Conservation (phyloP, 495 filamentous ascomycete species). For the Penicillium macrosclerotiorum region DNA sequence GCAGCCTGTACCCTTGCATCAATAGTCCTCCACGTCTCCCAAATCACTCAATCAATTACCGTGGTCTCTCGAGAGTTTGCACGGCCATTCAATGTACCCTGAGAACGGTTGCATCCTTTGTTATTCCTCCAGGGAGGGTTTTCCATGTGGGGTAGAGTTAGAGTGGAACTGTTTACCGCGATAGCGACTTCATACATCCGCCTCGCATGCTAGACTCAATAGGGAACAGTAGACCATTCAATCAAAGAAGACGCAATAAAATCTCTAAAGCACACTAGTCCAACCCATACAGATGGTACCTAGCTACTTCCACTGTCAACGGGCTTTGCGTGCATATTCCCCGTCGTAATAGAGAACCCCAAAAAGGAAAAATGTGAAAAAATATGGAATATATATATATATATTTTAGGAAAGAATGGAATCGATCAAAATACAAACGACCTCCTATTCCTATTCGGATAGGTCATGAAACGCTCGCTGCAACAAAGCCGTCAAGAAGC, state of each 20-base stretch:
- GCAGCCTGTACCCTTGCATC: constrained; percentile 41
- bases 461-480: constrained; percentile 21
- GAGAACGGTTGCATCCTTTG: constrained; percentile 1
- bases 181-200: too few relatives aligned
- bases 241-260: too few relatives aligned
- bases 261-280: too few relatives aligned
- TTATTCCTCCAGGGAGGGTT: not conserved
- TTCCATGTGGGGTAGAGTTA: constrained; percentile 17
- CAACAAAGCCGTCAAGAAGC: not conserved
- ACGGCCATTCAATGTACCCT: constrained; percentile 4
- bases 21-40: constrained; percentile 36
- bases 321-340: constrained; percentile 19
- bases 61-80: too few relatives aligned
- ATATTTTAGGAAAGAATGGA: not conserved
- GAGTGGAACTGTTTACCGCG: constrained; percentile 18
- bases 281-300: too few relatives aligned
- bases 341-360: constrained; percentile 7
- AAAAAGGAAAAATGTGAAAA: not conserved
- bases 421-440: not conserved
- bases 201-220: too few relatives aligned
- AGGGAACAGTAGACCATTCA: too few relatives aligned
- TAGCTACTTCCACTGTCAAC: too few relatives aligned
- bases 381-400: too few relatives aligned
- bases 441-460: constrained; percentile 8
- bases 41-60: too few relatives aligned